Percentiles rank a stretch among this genome's conserved stretches.
These are phyloP conservation scores for Macrophomina pseudophaseolina DNA, from an alignment of 2,329 filamentous ascomycete species.

Conservation along the genomic window DNA sequence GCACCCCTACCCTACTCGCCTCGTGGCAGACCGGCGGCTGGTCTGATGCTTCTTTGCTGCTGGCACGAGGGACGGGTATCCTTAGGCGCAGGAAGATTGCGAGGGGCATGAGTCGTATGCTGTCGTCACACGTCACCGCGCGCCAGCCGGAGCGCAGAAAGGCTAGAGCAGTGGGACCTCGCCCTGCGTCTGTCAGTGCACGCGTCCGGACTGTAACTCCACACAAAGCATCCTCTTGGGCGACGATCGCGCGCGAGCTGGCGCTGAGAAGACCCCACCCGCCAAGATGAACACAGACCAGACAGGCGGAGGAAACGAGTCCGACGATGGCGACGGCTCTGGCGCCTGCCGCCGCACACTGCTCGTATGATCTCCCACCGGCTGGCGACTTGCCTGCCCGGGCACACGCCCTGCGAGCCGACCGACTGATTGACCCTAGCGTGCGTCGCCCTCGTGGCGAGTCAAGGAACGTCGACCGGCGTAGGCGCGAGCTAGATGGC, in stretches of 20 bases:
- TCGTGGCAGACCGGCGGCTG: slow-evolving; percentile 3
- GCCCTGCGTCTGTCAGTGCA: slow-evolving; percentile 15
- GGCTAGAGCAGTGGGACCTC: neutral
- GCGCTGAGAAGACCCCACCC: slow-evolving; percentile 8
- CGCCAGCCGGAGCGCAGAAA: slow-evolving; percentile 2
- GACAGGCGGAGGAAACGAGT: neutral
- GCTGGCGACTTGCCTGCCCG: neutral
- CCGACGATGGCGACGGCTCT: neutral
- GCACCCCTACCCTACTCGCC: neutral
- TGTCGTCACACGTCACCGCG: slow-evolving; percentile 8
- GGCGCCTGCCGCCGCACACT: neutral
- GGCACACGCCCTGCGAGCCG: neutral
- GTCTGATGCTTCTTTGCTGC: slow-evolving; percentile 3
- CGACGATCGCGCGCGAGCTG: slow-evolving; percentile 19
- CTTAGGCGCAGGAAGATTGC: slow-evolving; percentile 2
- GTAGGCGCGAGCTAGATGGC: neutral
- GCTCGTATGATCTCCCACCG: neutral
- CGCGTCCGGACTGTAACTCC: slow-evolving; percentile 15
- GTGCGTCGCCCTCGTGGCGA: neutral
- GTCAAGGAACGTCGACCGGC: neutral
- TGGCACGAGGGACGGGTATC: slow-evolving; percentile 15
- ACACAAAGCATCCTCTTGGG: slow-evolving; percentile 17
- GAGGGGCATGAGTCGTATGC: slow-evolving; percentile 6
- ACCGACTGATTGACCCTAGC: slow-evolving; percentile 1
- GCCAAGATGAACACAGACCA: neutral